These are phyloP conservation scores for Lodderomyces margitis DNA, from an alignment of 1,139 yeast species.

Conservation along the genomic window DNA sequence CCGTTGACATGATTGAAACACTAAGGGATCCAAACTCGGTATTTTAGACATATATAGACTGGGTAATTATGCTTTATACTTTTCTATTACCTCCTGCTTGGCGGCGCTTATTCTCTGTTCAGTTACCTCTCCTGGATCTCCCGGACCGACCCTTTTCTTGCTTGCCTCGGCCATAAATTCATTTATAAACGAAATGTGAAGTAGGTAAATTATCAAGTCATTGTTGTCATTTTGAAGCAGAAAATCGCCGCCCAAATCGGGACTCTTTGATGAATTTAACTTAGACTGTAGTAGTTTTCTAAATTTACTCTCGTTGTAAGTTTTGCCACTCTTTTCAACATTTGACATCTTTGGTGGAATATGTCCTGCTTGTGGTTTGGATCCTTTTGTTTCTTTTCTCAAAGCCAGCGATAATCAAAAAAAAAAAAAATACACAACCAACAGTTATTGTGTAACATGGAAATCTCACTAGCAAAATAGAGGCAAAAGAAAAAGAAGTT, in stretches of 20 bases:
- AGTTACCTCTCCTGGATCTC: conserved; percentile 13
- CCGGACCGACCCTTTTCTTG: neutral
- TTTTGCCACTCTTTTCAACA: conserved; percentile 12
- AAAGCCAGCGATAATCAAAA: too few relatives aligned
- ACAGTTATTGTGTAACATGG: neutral
- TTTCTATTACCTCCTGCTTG: conserved; percentile 23
- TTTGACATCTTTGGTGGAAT: conserved; percentile 2
- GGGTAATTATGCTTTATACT: conserved; percentile 26
- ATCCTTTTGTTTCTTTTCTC: too few relatives aligned
- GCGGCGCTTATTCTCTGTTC: conserved; percentile 19
- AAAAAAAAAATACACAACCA: neutral
- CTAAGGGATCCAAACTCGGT: conserved; percentile 34
- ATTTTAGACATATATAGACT: conserved; percentile 18
- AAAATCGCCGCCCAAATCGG: conserved; percentile 1
- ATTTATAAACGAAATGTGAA: conserved; percentile 46
- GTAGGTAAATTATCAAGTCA: conserved; percentile 46
- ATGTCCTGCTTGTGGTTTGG: too few relatives aligned
- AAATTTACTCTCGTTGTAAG: conserved; percentile 22
- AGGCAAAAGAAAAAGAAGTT: too few relatives aligned
- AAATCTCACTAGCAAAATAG: neutral
- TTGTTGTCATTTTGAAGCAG: conserved; percentile 29
- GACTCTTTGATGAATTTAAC: conserved; percentile 5
- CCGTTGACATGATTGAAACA: conserved; percentile 61
- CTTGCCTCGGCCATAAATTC: conserved; percentile 25
- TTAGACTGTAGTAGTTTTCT: conserved; percentile 15